Evolutionary conservation across 2,329 filamentous ascomycete genomes (phyloP), one percentile per base, ranked within the genome.

Genomic region (Elsinoe arachidis): DNA sequence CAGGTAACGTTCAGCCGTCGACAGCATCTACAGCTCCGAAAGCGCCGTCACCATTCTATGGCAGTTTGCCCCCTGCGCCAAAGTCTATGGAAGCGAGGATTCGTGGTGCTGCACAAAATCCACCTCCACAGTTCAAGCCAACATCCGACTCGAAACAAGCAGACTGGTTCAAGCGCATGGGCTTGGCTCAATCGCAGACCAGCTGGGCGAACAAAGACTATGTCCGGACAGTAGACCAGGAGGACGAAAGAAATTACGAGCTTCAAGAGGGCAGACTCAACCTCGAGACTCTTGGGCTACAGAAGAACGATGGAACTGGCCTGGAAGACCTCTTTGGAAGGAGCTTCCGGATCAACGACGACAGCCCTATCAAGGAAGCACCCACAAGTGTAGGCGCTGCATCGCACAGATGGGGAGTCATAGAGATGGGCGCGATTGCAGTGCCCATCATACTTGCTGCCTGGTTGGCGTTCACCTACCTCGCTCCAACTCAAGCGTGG

Each of bases 1-100:
- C 26, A 30, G 41, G 15, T 39, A 10, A 12, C 41, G 19, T 30
- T 23, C 57, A 54, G 35, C 60, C 59, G 26, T 76, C 44, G 69
- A 73, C 46, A 69, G 75, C 35, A 63, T 73, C 14, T 68, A 73
- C 41, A 11, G 41, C 70, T 68, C 59, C 63, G 23, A 72, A 73
- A 44, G 72, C 74, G 43, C 70, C 70, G 62, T 76, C 72, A 64
- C 81, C 84, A 1, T 90, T 90, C 66, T 85, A 83, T 76, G 86
- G 83, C 70, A 83, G 80, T 58, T 78, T 90, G 2, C 87, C 87
- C 3, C 77, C 84, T 0, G 84, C 85, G 1, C 87, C 87, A 12
- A 80, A 78, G 12, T 80, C 78, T n/a, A 84, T 85, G 19, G 83
- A 84, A 1, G 80, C 83, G 39, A 76, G 78, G 43, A 69, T 83